A percentile compares a stretch with the other conserved stretches of the same genome.
These are phyloP conservation scores for Auricularia cornea DNA, from an alignment of 768 basidiomycete species.

Conservation along the genomic window DNA sequence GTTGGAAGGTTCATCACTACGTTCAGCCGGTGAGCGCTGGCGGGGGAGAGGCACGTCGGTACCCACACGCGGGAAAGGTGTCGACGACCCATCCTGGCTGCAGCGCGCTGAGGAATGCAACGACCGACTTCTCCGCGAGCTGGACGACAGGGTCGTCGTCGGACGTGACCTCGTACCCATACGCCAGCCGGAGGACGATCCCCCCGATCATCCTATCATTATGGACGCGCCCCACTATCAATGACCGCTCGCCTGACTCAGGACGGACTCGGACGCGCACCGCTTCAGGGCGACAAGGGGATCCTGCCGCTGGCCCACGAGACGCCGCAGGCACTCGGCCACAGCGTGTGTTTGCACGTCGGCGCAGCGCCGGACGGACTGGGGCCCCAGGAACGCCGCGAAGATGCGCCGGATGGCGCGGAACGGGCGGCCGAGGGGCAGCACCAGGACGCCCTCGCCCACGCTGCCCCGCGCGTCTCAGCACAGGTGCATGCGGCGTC, in stretches of 20 bases:
- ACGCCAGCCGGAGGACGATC: constrained; percentile 17
- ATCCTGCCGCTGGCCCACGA: background rate
- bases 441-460: no score
- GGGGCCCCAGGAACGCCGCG: background rate
- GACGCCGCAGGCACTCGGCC: background rate
- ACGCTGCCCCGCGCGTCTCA: no score
- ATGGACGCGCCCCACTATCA: background rate
- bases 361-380: background rate
- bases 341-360: background rate
- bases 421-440: background rate
- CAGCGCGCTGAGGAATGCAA: background rate
- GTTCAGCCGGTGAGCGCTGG: no score
- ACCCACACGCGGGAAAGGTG: no score
- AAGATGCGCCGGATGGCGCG: background rate
- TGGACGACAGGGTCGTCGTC: background rate
- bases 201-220: constrained; percentile 11
- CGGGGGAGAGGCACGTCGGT: no score
- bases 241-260: background rate
- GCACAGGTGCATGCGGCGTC: no score
- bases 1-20: no score
- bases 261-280: background rate
- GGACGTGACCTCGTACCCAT: constrained; percentile 15
- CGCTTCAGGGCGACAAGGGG: background rate
- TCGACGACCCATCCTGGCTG: background rate
- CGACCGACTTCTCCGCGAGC: background rate